Conservation (phyloP, 1,139 yeast genomes). For the Hansenula anomala region DNA sequence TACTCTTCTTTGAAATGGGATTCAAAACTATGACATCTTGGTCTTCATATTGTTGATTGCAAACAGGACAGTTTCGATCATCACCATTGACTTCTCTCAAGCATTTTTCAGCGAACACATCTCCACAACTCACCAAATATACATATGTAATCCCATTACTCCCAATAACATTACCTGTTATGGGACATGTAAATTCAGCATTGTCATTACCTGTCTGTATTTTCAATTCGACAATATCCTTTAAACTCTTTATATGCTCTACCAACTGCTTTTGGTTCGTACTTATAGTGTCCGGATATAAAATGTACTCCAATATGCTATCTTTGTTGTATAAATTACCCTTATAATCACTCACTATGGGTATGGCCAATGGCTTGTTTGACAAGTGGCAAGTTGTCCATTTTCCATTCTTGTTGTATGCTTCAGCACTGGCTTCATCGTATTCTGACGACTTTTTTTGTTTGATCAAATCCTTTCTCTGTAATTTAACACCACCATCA, state of each 20-base stretch:
- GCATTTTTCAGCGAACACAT: constrained; percentile 40
- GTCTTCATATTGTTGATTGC: constrained; percentile 28
- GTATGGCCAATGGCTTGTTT: constrained; percentile 34
- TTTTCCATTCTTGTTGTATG: constrained; percentile 11
- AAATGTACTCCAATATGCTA: constrained; percentile 52
- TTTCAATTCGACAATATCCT: constrained; percentile 47
- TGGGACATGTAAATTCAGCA: constrained; percentile 46
- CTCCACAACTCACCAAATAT: constrained; percentile 52
- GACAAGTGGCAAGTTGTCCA: constrained; percentile 44
- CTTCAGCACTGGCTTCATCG: constrained; percentile 5
- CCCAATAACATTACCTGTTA: constrained; percentile 36
- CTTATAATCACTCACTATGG: constrained; percentile 65
- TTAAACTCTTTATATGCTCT: constrained; percentile 40
- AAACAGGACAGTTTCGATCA: constrained; percentile 34
- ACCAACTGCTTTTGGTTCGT: constrained; percentile 26
- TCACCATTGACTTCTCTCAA: constrained; percentile 23
- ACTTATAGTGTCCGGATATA: constrained; percentile 31
- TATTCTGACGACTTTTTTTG: constrained; percentile 5
- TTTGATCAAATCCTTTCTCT: constrained; percentile 35
- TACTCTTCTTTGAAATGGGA: constrained; percentile 27
- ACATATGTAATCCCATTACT: constrained; percentile 33
- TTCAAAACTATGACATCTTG: constrained; percentile 34
- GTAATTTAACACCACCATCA: constrained; percentile 49
- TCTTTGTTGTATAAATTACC: constrained; percentile 74
- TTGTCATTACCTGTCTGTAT: constrained; percentile 21